Evolutionary conservation across 345 rosid genomes (phyloP).

Genomic region (Citrus sinensis): DNA sequence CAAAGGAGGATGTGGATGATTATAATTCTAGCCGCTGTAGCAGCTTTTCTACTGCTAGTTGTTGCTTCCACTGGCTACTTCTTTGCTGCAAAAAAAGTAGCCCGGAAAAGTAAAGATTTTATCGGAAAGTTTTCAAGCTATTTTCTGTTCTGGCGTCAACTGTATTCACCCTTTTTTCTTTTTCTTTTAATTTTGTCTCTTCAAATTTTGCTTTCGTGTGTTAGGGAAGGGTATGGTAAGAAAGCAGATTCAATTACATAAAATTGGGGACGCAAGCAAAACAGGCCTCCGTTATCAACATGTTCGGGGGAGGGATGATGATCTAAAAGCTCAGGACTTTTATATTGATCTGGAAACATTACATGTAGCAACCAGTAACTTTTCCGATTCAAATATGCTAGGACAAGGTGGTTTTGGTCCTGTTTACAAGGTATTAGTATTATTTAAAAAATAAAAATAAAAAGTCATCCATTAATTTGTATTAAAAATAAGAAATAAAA

Average conservation of each 20-base stretch:
- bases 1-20: constrained; percentile 13
- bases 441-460: not conserved
- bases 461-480: no score
- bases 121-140: no score
- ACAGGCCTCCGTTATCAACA: not conserved
- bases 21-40: constrained; percentile 8
- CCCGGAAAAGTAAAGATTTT: not conserved
- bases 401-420: constrained; percentile 29
- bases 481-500: no score
- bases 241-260: constrained; percentile 5
- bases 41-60: constrained; percentile 10
- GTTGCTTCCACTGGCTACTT: constrained; percentile 12
- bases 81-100: constrained; percentile 1
- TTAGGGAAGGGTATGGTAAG: constrained; percentile 10
- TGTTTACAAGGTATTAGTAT: constrained; percentile 33
- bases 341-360: constrained; percentile 22
- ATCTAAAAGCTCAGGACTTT: constrained; percentile 14
- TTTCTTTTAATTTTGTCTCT: not conserved
- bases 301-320: constrained; percentile 5
- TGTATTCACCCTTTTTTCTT: not conserved
- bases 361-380: constrained; percentile 33
- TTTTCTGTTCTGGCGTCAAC: not conserved
- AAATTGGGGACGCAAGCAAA: not conserved
- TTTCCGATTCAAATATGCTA: constrained; percentile 35
- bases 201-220: not conserved